Base-by-base conservation (phyloP, 257 asterid species). In the Ajuga chamaepitys region DNA sequence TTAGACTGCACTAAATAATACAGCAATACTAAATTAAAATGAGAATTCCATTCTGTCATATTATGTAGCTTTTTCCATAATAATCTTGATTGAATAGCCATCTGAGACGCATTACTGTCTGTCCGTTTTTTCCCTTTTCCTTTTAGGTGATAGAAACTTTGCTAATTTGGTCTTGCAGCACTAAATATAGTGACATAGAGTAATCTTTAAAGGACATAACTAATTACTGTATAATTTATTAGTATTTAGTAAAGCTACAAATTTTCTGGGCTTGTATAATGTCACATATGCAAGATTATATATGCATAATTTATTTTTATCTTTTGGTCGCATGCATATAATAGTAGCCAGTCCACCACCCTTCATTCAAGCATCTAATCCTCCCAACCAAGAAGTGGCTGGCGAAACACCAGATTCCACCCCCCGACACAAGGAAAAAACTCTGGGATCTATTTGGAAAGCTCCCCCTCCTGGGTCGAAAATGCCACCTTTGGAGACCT, bases 381-480 rank as follows among this genome's bases (percentile, higher is more conserved):
- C 76, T 62, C 82, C 89, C 74, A 81, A 35, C 63, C 73, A 58
- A 75, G 71, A 46, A 66, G 72, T 21, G 10, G 75, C 22, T 38
- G 77, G 64, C 52, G 25, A 17, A 59, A 55, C 64, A 21, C 77
- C 68, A 57, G 65, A 57, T 48, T 37, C 84, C 47, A 35, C 73
- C 14, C 17, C 80, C 44, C 70, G 11, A 70, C 48, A 74, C 42
- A 71, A 32, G 22, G 71, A 59, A 40, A 81, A 74, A 56, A 67
- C 74, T 70, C 45, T 78, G 74, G 66, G 65, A 75, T 82, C 95
- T 25, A 73, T 88, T 64, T 94, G 99, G 99, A 62, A 73, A 78
- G 72, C 63, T 41, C 98, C 98, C 45, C 75, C 91, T 28, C 83
- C 85, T 61, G 98, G 95, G 66, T 90, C 98, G 24, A 83, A 84